Conservation (phyloP, 2,329 filamentous ascomycete genomes). For the Didymella segeticola region DNA sequence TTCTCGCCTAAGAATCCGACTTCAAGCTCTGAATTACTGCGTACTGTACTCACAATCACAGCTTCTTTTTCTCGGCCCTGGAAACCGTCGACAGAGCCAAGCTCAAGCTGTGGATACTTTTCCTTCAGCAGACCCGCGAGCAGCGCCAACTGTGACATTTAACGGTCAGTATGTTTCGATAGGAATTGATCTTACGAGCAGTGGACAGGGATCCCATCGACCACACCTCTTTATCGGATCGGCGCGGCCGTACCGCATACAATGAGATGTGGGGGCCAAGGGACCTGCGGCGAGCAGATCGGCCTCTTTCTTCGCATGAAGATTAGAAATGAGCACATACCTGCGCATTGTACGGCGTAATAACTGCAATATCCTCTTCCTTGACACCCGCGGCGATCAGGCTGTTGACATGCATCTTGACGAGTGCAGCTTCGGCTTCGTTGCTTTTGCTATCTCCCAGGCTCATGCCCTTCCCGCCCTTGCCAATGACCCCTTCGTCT, state of each 20-base stretch:
- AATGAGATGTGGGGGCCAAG: background rate
- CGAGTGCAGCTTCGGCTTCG: slow-evolving; percentile 84
- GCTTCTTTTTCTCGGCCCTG: slow-evolving; percentile 97
- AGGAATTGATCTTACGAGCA: no score
- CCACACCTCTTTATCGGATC: slow-evolving; percentile 3
- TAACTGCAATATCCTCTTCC: slow-evolving; percentile 85
- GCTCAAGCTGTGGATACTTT: slow-evolving; percentile 80
- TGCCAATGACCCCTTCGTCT: slow-evolving; percentile 67
- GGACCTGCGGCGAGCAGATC: slow-evolving; percentile 13
- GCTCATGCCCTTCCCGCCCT: slow-evolving; percentile 56
- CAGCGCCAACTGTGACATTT: slow-evolving; percentile 68
- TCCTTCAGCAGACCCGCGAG: slow-evolving; percentile 80
- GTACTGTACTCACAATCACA: slow-evolving; percentile 89
- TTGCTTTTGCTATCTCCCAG: slow-evolving; percentile 87
- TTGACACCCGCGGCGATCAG: slow-evolving; percentile 81
- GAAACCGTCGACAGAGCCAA: slow-evolving; percentile 97
- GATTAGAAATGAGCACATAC: slow-evolving; percentile 48
- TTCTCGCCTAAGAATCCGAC: slow-evolving; percentile 95
- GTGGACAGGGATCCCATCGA: slow-evolving; percentile 11
- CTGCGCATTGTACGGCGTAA: slow-evolving; percentile 97
- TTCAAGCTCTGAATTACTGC: slow-evolving; percentile 85
- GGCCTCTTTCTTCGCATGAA: slow-evolving; percentile 17
- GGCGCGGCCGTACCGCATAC: slow-evolving; percentile 7
- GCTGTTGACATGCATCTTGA: slow-evolving; percentile 75
- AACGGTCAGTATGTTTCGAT: slow-evolving; percentile 18